Conservation (phyloP, 371 early-diverging fungal genomes). For the Ordospora pajunii region DNA sequence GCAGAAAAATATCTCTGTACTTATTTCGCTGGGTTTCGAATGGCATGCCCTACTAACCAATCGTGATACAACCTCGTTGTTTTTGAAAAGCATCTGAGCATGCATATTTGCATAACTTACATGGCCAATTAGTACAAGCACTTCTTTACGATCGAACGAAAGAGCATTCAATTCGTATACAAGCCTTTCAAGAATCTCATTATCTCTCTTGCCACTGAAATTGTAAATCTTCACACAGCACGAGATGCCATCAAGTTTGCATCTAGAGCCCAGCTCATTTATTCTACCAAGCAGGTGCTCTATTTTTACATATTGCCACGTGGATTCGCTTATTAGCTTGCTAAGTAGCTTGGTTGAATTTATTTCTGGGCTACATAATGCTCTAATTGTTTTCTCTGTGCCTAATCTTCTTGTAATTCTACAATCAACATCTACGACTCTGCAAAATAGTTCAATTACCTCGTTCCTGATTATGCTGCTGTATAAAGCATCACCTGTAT, state of each 20-base stretch:
- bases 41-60: neutral
- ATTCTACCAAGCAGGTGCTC: neutral
- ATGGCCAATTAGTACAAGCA: neutral
- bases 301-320: neutral
- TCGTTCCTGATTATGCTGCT: neutral
- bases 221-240: neutral
- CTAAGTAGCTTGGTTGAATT: neutral
- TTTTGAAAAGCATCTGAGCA: neutral
- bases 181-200: neutral
- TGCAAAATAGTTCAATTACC: neutral
- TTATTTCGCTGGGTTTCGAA: constrained; percentile 52
- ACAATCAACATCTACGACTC: neutral
- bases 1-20: constrained; percentile 41
- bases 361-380: neutral
- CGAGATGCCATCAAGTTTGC: neutral
- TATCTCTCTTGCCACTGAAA: neutral
- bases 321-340: neutral
- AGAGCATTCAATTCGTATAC: neutral
- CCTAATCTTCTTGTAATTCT: neutral
- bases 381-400: neutral
- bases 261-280: neutral
- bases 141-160: neutral
- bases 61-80: neutral
- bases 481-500: neutral
- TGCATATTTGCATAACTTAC: neutral